These are phyloP conservation scores for Passalora sequoiae DNA, from an alignment of 2,329 filamentous ascomycete genomes.

Conservation along the genomic window DNA sequence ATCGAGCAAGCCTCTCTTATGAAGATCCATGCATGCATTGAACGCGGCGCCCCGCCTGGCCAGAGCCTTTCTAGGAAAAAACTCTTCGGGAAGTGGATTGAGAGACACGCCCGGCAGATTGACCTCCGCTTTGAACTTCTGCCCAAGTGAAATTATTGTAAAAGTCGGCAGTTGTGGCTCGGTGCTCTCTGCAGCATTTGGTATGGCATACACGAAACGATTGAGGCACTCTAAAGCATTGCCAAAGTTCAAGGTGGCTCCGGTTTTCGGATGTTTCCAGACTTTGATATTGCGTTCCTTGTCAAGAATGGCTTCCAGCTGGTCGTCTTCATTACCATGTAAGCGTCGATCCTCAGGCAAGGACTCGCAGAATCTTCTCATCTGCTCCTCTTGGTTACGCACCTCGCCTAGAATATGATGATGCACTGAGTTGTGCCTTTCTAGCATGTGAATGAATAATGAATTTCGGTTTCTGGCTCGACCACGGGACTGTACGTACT, in stretches of 20 bases:
- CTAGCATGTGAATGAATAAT: slow-evolving; percentile 78
- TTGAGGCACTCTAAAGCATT: slow-evolving; percentile 67
- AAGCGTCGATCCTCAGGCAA: slow-evolving; percentile 72
- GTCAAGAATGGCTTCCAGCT: slow-evolving; percentile 53
- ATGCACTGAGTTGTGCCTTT: slow-evolving; percentile 62
- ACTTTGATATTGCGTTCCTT: slow-evolving; percentile 46
- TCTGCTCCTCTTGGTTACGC: slow-evolving; percentile 52
- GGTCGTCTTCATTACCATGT: slow-evolving; percentile 52
- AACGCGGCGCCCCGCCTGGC: slow-evolving; percentile 90
- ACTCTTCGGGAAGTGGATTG: slow-evolving; percentile 60
- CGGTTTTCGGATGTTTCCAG: slow-evolving; percentile 60
- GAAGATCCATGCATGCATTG: slow-evolving; percentile 67
- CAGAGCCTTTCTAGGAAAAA: slow-evolving; percentile 63
- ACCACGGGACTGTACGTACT: slow-evolving; percentile 90
- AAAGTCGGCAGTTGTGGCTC: slow-evolving; percentile 52
- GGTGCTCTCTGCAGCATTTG: slow-evolving; percentile 50
- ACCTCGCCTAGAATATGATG: slow-evolving; percentile 54
- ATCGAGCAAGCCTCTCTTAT: slow-evolving; percentile 63
- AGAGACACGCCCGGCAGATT: slow-evolving; percentile 71
- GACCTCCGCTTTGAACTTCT: slow-evolving; percentile 69
- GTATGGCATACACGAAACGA: slow-evolving; percentile 67
- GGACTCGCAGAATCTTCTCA: slow-evolving; percentile 70
- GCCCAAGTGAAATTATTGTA: slow-evolving; percentile 52
- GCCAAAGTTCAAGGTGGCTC: slow-evolving; percentile 72
- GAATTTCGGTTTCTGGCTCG: slow-evolving; percentile 74